These are phyloP conservation scores for Cordyceps pruinosa DNA, from an alignment of 2,329 filamentous ascomycete species.

Conservation along the genomic window DNA sequence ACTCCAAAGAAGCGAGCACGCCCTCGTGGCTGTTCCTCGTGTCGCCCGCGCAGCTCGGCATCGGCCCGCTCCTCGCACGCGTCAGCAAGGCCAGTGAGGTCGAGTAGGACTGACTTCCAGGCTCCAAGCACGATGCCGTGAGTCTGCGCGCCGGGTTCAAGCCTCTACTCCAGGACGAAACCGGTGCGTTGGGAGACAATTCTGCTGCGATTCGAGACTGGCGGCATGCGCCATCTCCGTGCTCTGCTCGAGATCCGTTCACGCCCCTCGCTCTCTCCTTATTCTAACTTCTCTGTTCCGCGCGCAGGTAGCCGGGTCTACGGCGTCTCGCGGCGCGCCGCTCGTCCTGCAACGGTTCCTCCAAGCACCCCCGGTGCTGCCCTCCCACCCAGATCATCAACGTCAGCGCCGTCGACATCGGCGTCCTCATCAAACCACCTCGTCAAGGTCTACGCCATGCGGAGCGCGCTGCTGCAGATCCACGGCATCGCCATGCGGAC, in stretches of 20 bases:
- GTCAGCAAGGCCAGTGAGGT: slow-evolving; percentile 2
- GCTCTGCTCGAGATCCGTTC: neutral
- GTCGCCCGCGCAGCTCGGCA: slow-evolving; percentile 7
- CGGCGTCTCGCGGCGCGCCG: neutral
- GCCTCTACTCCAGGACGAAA: neutral
- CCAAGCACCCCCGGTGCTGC: neutral
- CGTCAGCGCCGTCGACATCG: slow-evolving; percentile 7
- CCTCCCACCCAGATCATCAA: slow-evolving; percentile 10
- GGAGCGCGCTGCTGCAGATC: slow-evolving; percentile 11
- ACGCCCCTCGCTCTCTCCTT: neutral
- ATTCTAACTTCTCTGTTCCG: too few species aligned
- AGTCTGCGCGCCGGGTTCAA: neutral
- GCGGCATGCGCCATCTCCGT: slow-evolving; percentile 7
- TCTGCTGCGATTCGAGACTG: slow-evolving; percentile 9
- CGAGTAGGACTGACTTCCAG: slow-evolving; percentile 8
- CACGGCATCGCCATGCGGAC: neutral
- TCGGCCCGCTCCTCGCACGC: neutral
- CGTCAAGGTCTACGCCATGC: slow-evolving; percentile 9
- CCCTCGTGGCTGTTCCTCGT: neutral
- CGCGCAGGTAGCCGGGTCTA: neutral
- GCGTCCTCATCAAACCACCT: slow-evolving; percentile 10
- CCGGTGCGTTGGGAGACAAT: neutral
- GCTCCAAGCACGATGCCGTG: neutral
- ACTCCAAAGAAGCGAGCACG: neutral
- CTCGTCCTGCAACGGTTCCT: slow-evolving; percentile 8